These are phyloP conservation scores for Agrocybe praecox DNA, from an alignment of 768 basidiomycete genomes.

Conservation along the genomic window DNA sequence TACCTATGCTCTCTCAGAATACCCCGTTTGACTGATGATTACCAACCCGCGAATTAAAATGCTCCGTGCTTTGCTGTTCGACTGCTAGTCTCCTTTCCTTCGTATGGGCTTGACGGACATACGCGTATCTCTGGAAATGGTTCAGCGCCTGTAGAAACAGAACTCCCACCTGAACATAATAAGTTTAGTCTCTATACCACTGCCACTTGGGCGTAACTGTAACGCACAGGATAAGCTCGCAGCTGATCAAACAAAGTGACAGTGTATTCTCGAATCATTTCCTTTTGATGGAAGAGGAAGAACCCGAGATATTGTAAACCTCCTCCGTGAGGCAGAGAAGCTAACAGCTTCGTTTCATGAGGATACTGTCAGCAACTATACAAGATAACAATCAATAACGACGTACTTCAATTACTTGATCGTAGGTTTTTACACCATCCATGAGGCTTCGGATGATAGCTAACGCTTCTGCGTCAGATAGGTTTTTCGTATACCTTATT, in stretches of 20 bases:
- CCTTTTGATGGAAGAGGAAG: conserved; percentile 87
- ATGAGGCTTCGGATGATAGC: conserved; percentile 76
- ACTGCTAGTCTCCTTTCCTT: conserved; percentile 42
- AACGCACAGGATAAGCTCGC: conserved; percentile 70
- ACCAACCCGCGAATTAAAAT: conserved; percentile 33
- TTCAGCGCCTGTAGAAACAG: conserved; percentile 80
- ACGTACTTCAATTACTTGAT: conserved; percentile 86
- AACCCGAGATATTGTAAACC: conserved; percentile 88
- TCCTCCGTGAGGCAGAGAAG: conserved; percentile 72
- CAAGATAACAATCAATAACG: neutral
- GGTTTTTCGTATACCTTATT: conserved; percentile 69
- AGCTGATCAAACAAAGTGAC: conserved; percentile 85
- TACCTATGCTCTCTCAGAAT: conserved; percentile 9
- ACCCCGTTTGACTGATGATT: conserved; percentile 17
- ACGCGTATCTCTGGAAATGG: conserved; percentile 88
- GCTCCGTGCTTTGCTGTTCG: conserved; percentile 26
- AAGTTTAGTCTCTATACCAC: conserved; percentile 5
- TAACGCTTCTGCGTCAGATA: conserved; percentile 74
- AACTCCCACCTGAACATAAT: conserved; percentile 64
- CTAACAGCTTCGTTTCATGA: conserved; percentile 13
- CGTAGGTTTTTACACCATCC: conserved; percentile 75
- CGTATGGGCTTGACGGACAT: conserved; percentile 78
- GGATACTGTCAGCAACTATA: conserved; percentile 59
- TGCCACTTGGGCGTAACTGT: conserved; percentile 6
- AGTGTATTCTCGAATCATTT: conserved; percentile 74